Base-by-base conservation (phyloP, 2,329 filamentous ascomycete genomes). In the Pseudogymnoascus sp. region DNA sequence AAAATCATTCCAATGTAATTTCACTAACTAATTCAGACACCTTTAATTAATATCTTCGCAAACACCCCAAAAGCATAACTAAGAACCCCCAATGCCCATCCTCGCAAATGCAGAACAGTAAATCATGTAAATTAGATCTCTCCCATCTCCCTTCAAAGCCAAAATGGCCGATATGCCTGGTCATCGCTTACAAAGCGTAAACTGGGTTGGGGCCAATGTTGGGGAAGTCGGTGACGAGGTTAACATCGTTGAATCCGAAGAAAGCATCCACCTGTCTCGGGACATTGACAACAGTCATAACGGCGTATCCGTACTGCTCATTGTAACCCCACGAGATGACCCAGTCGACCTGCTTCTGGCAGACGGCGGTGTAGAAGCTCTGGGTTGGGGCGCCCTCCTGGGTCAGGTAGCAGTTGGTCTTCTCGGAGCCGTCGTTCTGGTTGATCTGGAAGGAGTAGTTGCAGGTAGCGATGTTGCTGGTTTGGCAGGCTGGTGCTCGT, bases 171-270 rank as follows among this genome's bases (percentile, higher is more conserved):
- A 5, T 47, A 3, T 29, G 21, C 42, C 45, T n/a, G 5, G 1
- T 16, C 23, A 4, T 31, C 10, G 31, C 23, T 39, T 60, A 61
- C 59, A 39, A 18, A 31, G 31, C 5, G 14, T 37, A n/a, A 40
- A 61, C 59, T 2, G 34, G 34, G 59, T 40, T 61, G 3, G 59
- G 59, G 5, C 59, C 59, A 2, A 40, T 11, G 23, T 40, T 40
- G 5, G 59, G 59, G 59, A 61, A 61, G 16, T 61, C 23, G 4
- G 59, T 61, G 23, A 12, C n/a, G 37, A 40, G 18, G 34, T 62
- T 42, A 31, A 62, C 39, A 21, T 62, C 40, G 39, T 62, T 62
- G 60, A 62, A 62, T 5, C 60, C 60, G 16, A 62, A 62, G 36
- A 42, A 62, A 7, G 60, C 60, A 47, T 62, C 39, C 2, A 10